Evolutionary conservation across 495 filamentous ascomycete genomes (phyloP), one percentile per base, ranked within the genome.

Genomic region (Penicillium fimorum): DNA sequence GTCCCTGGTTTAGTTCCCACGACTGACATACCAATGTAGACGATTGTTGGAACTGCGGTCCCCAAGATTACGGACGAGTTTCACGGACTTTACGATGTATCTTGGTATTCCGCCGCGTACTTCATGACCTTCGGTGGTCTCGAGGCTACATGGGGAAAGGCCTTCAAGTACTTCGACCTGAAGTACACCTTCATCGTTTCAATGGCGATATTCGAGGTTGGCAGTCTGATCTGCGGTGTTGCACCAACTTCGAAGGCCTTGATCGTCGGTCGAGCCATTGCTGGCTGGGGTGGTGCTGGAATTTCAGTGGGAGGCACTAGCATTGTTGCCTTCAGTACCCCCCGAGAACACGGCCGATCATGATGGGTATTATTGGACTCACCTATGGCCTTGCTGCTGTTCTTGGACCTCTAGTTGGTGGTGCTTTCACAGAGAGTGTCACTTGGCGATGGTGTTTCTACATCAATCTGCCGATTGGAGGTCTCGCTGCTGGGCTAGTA

Each of bases 191-290:
- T 12, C 15, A 11, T 11, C 15, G 11, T 37, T 11, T 37, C 35
- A 12, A 11, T 37, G 15, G 61, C 68, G 46, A 60, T 91, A 51
- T 91, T 92, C 65, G 88, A 90, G 59, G 45, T 87, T 32, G 88
- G 87, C 38, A 83, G 78, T 37, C 65, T 84, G 20, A 72, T 91
- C 55, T 91, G 87, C 64, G 88, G 79, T 40, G 78, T 80, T 0
- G 84, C 88, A 4, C 81, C 40, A 8, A 42, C 17, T 8, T 20
- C 17, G 5, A 11, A 10, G n/a, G 6, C 41, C 5, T 20, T 43
- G 18, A 43, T 43, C 11, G 41, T 43, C 18, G 41, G 41, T 18
- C 41, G 88, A 17, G 86, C 87, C 18, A 73, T 90, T 41, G 82
- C 85, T 13, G 87, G 87, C 12, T 55, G 89, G 25, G 87, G 87